phyloP scores from a whole-genome alignment of 805 yeast genomes.

The Blastobotrys terrestris region DNA sequence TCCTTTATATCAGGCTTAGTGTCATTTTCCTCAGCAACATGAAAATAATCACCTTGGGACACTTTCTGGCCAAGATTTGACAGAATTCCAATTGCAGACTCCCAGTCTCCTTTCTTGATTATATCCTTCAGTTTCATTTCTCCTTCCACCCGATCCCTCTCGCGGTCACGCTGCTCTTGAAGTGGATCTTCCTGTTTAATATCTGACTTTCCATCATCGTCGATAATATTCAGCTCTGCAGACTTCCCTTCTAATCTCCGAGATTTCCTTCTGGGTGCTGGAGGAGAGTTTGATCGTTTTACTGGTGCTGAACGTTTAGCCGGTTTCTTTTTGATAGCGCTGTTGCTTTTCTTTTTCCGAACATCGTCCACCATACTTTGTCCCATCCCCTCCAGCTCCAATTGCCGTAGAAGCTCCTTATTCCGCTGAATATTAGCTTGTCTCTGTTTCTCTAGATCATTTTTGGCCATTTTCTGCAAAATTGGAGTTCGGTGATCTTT shows the following conservation, averaged over 20 bases:
- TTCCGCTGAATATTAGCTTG: slow-evolving; percentile 62
- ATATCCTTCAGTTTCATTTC: slow-evolving; percentile 28
- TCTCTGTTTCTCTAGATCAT: slow-evolving; percentile 30
- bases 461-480: slow-evolving; percentile 20
- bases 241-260: slow-evolving; percentile 70
- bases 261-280: slow-evolving; percentile 63
- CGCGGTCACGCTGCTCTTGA: slow-evolving; percentile 34
- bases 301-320: slow-evolving; percentile 12
- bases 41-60: slow-evolving; percentile 33
- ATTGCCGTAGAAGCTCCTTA: slow-evolving; percentile 61
- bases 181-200: slow-evolving; percentile 6
- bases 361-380: slow-evolving; percentile 45
- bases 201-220: slow-evolving; percentile 29
- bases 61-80: slow-evolving; percentile 23
- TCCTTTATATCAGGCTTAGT: slow-evolving; percentile 23
- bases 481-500: no score
- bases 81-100: slow-evolving; percentile 30
- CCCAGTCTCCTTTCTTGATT: slow-evolving; percentile 32
- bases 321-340: slow-evolving; percentile 15
- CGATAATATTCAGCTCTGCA: slow-evolving; percentile 44
- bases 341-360: slow-evolving; percentile 12
- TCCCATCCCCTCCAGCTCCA: slow-evolving; percentile 59
- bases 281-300: slow-evolving; percentile 19
- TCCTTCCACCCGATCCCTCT: slow-evolving; percentile 46
- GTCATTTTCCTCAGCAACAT: slow-evolving; percentile 13